Evolutionary conservation across 176 grass and related monocot species (phyloP), one percentile per base, ranked within the genome.

Genomic region (Oryza rufipogon): DNA sequence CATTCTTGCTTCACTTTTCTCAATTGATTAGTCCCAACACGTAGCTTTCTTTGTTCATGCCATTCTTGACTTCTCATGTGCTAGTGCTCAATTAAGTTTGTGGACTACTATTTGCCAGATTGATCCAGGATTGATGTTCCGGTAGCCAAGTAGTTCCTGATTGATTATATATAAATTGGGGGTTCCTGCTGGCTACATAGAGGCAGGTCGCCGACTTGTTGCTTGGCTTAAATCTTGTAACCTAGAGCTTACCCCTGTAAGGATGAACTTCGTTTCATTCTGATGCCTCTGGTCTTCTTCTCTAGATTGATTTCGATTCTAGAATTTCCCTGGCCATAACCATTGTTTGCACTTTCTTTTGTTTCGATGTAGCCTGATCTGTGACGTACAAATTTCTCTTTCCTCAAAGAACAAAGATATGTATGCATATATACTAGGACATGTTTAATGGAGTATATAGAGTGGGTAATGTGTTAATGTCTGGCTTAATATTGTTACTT

Each of bases 161-260:
- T 80, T 68, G 77, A 80, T 80, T 22, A 34, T 8, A 41, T 39
- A 41, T 41, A 8, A 79, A 79, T 28, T 45, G 60, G 11, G 16
- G 16, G 39, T 44, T 44, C 23, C 66, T 11, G n/a, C 16, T 65
- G 1, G 0, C 6, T 36, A 5, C 4, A 6, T 16, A 58, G 54
- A 6, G 6, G 56, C 56, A 20, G 56, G 7, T 8, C 8, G 20
- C 56, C 2, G 9, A 20, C 0, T 56, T 19, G 0, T 23, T 23
- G 23, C 23, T 23, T 23, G 23, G 23, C 23, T 23, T 61, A 20
- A 61, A 22, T 61, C 9, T 61, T 61, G 56, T 9, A 41, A 61
- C n/a, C 19, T 20, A 9, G 1, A 22, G 56, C 19, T 32, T 32
- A 9, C 17, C 17, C 52, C 4, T 58, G 17, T 58, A 58, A 20